Conservation (phyloP, 148 eudicot genomes). For the Fagopyrum tataricum region DNA sequence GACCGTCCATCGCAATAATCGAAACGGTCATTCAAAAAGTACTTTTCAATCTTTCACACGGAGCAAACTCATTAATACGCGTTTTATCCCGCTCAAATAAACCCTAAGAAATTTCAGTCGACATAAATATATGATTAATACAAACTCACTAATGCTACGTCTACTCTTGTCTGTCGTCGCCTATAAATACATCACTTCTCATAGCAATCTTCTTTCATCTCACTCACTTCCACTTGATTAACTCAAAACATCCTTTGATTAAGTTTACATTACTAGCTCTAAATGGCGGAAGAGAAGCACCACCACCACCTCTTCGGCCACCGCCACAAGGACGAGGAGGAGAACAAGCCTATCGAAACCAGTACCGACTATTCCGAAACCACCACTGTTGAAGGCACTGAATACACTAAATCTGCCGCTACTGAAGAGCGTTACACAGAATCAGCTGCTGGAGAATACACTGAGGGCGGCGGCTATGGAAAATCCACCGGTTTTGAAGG, state of each 20-base stretch:
- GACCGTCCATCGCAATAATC: too few species aligned
- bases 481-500: not conserved
- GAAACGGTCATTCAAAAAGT: too few species aligned
- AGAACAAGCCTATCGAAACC: not conserved
- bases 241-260: not conserved
- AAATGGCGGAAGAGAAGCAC: constrained; percentile 9
- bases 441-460: not conserved
- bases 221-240: not conserved
- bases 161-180: too few species aligned
- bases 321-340: constrained; percentile 7
- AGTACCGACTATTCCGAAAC: not conserved
- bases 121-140: too few species aligned
- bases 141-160: too few species aligned
- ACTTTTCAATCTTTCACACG: too few species aligned
- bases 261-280: not conserved
- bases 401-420: not conserved
- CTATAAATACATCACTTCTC: not conserved
- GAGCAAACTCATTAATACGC: not conserved
- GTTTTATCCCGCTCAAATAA: not conserved
- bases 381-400: not conserved
- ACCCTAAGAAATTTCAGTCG: too few species aligned
- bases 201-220: not conserved
- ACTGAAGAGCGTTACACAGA: not conserved
- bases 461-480: not conserved
- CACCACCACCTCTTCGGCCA: constrained; percentile 6